Evolutionary conservation across 2,329 filamentous ascomycete genomes (phyloP), one percentile per base, ranked within the genome.

Genomic region (Dothideomycetes sp.): DNA sequence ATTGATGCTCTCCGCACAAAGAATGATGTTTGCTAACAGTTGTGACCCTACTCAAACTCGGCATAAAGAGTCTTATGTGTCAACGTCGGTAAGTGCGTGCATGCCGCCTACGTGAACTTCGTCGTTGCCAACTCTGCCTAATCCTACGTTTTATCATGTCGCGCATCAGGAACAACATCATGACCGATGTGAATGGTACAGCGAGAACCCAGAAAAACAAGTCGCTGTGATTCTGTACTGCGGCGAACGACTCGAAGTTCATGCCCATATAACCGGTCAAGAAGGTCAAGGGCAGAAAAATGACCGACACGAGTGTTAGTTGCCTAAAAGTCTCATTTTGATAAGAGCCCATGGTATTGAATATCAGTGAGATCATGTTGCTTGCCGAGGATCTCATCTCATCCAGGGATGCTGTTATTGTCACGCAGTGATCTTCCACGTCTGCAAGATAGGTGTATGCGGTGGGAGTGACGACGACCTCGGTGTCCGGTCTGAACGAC

Each of bases 261-360:
- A 59, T 55, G 5, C 65, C 65, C 41, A 66, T 60, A 53, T 72
- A 62, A 37, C 74, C 85, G 3, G 86, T 91, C 48, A 94, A 66
- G 55, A 94, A 94, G 0, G 86, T 94, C 47, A 95, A 61, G 0
- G 88, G 88, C 12, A 94, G 63, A 60, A 94, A 94, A 54, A 94
- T 79, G 47, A 91, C 91, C 11, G 87, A 94, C 12, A 89, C 84
- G 5, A 84, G 69, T 0, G 86, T 93, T 36, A 95, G 69, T 53
- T 89, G 83, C 58, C 84, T 88, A 79, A 95, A 91, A 41, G 77
- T 84, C 61, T 94, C 85, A 58, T 94, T 94, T 59, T 95, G 88
- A 46, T 78, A 80, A 2, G 86, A 82, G 34, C 84, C 79, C 47
- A 94, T 88, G 17, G 84, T 91, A 64, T 94, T 94, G 71, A 95